Conservation (phyloP, 78 protist genomes). For the Dictyostelium brefeldianum region DNA sequence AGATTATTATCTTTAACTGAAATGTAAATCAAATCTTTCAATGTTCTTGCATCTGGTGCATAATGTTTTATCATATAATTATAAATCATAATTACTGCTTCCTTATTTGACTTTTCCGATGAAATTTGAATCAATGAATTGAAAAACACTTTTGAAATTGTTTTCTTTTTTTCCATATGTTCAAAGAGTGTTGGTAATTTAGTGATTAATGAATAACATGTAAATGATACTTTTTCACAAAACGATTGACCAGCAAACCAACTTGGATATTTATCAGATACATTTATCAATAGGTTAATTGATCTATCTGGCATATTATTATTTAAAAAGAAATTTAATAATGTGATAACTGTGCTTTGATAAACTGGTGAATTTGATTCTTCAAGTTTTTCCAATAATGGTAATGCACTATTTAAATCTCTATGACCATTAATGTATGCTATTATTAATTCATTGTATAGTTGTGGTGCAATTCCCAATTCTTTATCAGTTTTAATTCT, state of each 20-base stretch:
- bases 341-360: neutral
- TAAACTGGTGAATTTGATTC: neutral
- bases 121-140: neutral
- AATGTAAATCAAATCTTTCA: neutral
- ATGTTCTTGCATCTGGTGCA: neutral
- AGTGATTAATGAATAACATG: no score
- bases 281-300: neutral
- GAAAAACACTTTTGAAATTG: neutral
- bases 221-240: neutral
- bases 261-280: neutral
- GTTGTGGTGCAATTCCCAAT: neutral
- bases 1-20: neutral
- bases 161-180: neutral
- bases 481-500: neutral
- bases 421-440: neutral
- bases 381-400: neutral
- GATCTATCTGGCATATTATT: neutral
- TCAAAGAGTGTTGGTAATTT: neutral
- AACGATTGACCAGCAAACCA: neutral
- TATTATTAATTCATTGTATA: neutral
- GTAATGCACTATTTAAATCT: neutral
- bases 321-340: neutral
- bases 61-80: constrained; percentile 1
- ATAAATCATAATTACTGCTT: neutral
- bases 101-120: neutral